phyloP scores from a whole-genome alignment of 208 protist species.

The Herpetomonas muscarum region DNA sequence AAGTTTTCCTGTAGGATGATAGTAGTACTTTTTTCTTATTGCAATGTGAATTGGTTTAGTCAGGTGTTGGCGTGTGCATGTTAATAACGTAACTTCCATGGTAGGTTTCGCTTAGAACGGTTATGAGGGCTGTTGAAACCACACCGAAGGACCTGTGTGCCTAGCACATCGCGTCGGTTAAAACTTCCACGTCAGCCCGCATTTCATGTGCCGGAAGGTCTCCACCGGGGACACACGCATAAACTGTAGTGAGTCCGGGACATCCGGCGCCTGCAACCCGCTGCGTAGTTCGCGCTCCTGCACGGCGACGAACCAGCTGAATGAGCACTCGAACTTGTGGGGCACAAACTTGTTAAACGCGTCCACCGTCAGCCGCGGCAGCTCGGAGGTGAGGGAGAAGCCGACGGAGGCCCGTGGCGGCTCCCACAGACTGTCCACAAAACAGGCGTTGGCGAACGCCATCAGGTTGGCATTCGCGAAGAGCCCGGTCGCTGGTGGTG shows the following conservation, averaged over 20 bases:
- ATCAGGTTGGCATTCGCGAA: conserved; percentile 14
- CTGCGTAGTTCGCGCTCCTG: conserved; percentile 14
- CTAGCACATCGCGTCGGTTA: conserved; percentile 1
- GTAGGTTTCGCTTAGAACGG: too few species aligned
- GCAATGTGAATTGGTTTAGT: too few species aligned
- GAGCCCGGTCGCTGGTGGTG: not conserved
- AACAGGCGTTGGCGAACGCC: conserved; percentile 52
- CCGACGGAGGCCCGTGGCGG: conserved; percentile 57
- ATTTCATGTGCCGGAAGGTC: conserved; percentile 58
- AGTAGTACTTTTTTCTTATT: too few species aligned
- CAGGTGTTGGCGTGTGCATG: too few species aligned
- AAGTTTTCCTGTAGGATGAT: too few species aligned
- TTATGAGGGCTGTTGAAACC: too few species aligned
- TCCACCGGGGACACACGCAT: conserved; percentile 53
- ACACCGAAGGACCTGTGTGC: not conserved
- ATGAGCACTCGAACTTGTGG: conserved; percentile 46
- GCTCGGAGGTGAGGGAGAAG: conserved; percentile 32
- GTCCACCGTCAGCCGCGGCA: conserved; percentile 31
- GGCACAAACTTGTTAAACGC: conserved; percentile 47
- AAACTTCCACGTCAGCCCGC: conserved; percentile 65
- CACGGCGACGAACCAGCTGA: conserved; percentile 55
- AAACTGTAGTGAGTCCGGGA: conserved; percentile 13
- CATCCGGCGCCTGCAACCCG: conserved; percentile 10
- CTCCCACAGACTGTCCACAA: conserved; percentile 33
- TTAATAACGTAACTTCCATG: too few species aligned